Conservation (phyloP, 805 yeast species). For the Metschnikowia lochheadii region DNA sequence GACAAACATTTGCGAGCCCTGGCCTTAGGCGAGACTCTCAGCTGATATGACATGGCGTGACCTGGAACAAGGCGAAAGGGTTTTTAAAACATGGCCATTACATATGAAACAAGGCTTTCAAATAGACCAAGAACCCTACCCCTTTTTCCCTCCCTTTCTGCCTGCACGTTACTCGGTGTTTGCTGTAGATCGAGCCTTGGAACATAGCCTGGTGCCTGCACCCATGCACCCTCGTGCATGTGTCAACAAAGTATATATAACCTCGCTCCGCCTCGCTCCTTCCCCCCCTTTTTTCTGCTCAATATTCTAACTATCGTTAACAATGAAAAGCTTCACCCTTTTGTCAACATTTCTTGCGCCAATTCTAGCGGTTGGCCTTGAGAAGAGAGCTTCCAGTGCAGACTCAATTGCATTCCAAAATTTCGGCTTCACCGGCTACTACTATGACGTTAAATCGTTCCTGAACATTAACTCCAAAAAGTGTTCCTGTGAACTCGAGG, state of each 20-base stretch:
- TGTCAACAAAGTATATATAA: not conserved
- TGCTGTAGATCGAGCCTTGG: not conserved
- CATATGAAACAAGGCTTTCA: no score
- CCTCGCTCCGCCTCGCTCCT: not conserved
- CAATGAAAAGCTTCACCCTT: not conserved
- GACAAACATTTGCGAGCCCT: not conserved
- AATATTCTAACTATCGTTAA: not conserved
- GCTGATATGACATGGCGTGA: not conserved
- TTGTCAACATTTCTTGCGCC: slow-evolving; percentile 4
- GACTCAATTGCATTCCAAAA: slow-evolving; percentile 48
- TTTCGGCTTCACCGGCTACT: slow-evolving; percentile 53
- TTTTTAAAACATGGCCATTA: no score
- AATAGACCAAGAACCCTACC: no score
- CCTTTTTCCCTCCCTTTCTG: no score
- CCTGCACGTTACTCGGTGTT: not conserved
- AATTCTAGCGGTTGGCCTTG: slow-evolving; percentile 4
- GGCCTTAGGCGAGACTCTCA: not conserved
- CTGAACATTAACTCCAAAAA: slow-evolving; percentile 37
- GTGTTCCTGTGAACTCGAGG: slow-evolving; percentile 45
- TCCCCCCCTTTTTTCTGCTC: not conserved
- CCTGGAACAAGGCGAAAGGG: no score
- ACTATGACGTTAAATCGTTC: slow-evolving; percentile 43
- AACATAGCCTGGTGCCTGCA: slow-evolving; percentile 3
- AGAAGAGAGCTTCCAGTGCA: slow-evolving; percentile 7
- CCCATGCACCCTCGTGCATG: not conserved